These are phyloP conservation scores for Agastache rugosa DNA, from an alignment of 257 asterid species.

Conservation along the genomic window DNA sequence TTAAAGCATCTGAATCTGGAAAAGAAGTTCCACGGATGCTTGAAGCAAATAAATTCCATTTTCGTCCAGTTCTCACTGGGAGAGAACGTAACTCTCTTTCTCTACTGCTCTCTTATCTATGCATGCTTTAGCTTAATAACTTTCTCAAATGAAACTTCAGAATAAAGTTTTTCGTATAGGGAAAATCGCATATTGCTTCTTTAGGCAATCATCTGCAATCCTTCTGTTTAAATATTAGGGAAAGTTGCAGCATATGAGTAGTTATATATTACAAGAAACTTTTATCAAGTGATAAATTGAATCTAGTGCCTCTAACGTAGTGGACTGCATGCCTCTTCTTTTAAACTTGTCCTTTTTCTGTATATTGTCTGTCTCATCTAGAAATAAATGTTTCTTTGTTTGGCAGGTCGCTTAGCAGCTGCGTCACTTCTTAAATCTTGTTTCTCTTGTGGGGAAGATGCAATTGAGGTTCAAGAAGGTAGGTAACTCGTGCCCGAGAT, in stretches of 20 bases:
- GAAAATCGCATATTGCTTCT: neutral
- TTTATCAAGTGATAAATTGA: neutral
- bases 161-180: neutral
- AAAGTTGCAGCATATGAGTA: neutral
- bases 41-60: slow-evolving; percentile 93
- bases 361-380: neutral
- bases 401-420: slow-evolving; percentile 67
- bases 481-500: slow-evolving; percentile 12
- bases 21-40: slow-evolving; percentile 95
- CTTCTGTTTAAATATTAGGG: neutral
- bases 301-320: neutral
- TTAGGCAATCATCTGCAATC: neutral
- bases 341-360: neutral
- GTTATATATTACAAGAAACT: neutral
- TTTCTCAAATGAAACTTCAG: slow-evolving; percentile 1
- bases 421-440: slow-evolving; percentile 69
- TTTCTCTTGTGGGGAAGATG: slow-evolving; percentile 88
- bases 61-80: slow-evolving; percentile 76
- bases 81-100: slow-evolving; percentile 57
- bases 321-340: neutral
- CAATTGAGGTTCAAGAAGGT: slow-evolving; percentile 85
- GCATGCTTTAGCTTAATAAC: neutral
- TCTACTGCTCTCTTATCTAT: neutral
- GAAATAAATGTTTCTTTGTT: slow-evolving; percentile 27
- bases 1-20: slow-evolving; percentile 92